phyloP scores from a whole-genome alignment of 202 grass and related monocot species.

The Saccharum hybrid region DNA sequence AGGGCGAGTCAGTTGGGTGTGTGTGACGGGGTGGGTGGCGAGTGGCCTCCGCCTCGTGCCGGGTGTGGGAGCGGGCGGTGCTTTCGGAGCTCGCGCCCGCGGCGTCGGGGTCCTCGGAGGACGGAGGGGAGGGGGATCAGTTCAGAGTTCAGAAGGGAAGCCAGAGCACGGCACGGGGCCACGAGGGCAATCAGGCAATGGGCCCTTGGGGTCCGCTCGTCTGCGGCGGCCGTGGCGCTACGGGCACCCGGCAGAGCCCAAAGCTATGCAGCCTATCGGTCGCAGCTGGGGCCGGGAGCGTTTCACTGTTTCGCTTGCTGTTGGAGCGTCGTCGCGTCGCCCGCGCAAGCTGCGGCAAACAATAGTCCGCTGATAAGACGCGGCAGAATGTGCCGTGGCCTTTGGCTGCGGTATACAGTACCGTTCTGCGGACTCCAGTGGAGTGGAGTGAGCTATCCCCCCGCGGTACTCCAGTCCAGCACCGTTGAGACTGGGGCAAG shows the following conservation, averaged over 20 bases:
- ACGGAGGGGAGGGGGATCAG: conserved; percentile 9
- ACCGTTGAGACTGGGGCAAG: too few species aligned
- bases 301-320: not conserved
- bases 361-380: not conserved
- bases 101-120: conserved; percentile 19
- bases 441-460: too few species aligned
- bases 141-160: not conserved
- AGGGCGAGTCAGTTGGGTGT: not conserved
- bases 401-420: not conserved
- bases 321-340: not conserved
- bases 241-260: not conserved
- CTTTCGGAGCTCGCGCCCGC: conserved; percentile 55
- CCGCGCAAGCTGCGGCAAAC: not conserved
- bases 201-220: not conserved
- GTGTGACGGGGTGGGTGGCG: conserved; percentile 18
- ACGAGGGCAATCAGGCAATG: not conserved
- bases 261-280: not conserved
- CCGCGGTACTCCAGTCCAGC: too few species aligned
- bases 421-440: not conserved
- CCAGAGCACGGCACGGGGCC: not conserved
- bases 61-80: conserved; percentile 39
- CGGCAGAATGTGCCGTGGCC: not conserved
- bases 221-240: not conserved
- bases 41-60: conserved; percentile 44
- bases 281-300: not conserved